phyloP scores from a whole-genome alignment of 805 yeast genomes.

The Sugiyamaella valdiviana region DNA sequence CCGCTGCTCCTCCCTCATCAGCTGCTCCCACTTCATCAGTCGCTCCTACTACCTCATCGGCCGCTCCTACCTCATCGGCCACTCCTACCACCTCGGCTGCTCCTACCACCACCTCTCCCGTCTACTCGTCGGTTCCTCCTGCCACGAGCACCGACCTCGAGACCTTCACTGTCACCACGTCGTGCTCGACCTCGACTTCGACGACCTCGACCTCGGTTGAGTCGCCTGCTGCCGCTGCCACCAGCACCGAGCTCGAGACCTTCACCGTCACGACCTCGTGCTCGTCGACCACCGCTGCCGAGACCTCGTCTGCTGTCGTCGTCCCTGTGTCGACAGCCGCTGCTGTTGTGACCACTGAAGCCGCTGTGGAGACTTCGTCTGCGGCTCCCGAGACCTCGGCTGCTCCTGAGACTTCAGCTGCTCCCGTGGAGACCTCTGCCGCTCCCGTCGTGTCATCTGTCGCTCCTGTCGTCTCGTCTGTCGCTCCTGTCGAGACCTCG shows the following conservation, averaged over 20 bases:
- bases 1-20: neutral
- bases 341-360: too few species aligned
- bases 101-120: neutral
- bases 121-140: conserved; percentile 16
- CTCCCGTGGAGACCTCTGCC: neutral
- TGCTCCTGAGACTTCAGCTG: neutral
- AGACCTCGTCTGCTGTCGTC: too few species aligned
- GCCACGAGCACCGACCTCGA: too few species aligned
- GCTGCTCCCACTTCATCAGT: conserved; percentile 10
- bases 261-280: conserved; percentile 12
- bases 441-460: neutral
- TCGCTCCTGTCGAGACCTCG: neutral
- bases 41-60: conserved; percentile 14
- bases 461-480: neutral
- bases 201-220: neutral
- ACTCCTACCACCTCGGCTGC: conserved; percentile 16
- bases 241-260: neutral
- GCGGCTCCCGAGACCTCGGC: conserved; percentile 14
- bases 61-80: conserved; percentile 15
- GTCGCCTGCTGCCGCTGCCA: neutral
- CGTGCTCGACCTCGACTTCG: conserved; percentile 15
- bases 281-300: conserved; percentile 4
- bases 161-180: conserved; percentile 15
- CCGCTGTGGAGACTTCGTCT: too few species aligned
- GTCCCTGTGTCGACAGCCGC: too few species aligned